A percentile compares a stretch with the other conserved stretches of the same genome.
phyloP scores from a whole-genome alignment of 2,329 filamentous ascomycete species.

The Colletotrichum sp. region DNA sequence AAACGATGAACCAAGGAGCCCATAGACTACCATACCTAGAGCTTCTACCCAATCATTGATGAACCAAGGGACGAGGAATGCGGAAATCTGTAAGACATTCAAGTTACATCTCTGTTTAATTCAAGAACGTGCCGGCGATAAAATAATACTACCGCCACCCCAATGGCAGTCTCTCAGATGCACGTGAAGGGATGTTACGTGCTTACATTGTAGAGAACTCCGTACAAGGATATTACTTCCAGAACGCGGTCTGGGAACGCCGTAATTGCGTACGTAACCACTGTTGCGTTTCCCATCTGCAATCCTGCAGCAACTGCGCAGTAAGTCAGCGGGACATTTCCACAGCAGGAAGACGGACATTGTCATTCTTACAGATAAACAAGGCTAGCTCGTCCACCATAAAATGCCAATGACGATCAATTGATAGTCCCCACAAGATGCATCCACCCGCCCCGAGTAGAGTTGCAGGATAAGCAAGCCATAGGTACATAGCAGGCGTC shows the following conservation, averaged over 20 bases:
- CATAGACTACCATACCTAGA: not conserved
- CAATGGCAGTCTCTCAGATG: not conserved
- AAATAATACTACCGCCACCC: too few relatives aligned
- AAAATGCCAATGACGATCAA: not conserved
- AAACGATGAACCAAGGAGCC: not conserved
- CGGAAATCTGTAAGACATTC: not conserved
- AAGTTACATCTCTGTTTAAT: not conserved
- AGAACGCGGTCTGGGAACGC: not conserved
- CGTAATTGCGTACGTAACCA: not conserved
- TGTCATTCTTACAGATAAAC: not conserved
- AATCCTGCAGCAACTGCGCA: not conserved
- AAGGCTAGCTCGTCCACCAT: not conserved
- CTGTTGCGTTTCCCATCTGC: not conserved
- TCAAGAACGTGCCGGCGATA: too few relatives aligned
- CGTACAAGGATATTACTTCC: not conserved
- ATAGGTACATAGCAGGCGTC: not conserved
- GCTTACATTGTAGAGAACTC: not conserved
- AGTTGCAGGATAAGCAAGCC: not conserved
- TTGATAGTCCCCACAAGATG: not conserved
- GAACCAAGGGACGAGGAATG: not conserved
- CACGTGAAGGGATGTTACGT: not conserved
- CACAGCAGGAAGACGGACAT: not conserved
- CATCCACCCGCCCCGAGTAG: not conserved
- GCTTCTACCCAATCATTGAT: not conserved
- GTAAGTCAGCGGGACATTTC: not conserved